Percentiles rank a stretch among this genome's conserved stretches.
These are phyloP conservation scores for Trifolium repens DNA, from an alignment of 306 rosid species.

Conservation along the genomic window DNA sequence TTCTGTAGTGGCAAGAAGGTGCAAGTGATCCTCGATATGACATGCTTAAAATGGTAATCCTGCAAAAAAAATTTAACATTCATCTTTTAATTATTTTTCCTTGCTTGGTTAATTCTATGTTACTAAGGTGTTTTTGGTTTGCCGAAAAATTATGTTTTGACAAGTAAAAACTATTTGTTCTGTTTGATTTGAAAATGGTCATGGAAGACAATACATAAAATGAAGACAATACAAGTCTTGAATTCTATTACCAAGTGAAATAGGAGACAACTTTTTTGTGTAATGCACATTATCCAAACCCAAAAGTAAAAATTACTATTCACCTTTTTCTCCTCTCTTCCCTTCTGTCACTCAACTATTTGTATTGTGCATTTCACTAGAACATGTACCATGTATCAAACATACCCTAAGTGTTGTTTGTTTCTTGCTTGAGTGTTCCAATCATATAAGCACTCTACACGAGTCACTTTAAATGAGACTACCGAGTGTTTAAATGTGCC, in stretches of 20 bases:
- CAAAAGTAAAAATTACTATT: background rate
- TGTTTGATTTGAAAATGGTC: constrained; percentile 12
- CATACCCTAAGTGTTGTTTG: background rate
- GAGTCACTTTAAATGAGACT: background rate
- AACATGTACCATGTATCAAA: constrained; percentile 2
- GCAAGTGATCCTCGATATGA: constrained; percentile 63
- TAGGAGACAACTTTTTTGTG: constrained; percentile 8
- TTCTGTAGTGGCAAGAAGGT: constrained; percentile 59
- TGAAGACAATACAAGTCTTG: background rate
- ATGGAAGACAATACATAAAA: background rate
- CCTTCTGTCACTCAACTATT: background rate
- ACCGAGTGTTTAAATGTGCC: background rate
- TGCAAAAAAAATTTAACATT: constrained; percentile 16
- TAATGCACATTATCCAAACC: constrained; percentile 1
- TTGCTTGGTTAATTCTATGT: background rate
- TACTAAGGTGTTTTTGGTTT: background rate
- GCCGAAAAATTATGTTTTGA: constrained; percentile 6
- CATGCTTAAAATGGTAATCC: constrained; percentile 79
- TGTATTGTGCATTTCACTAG: background rate
- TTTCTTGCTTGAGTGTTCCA: background rate
- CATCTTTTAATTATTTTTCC: background rate
- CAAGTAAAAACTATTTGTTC: background rate
- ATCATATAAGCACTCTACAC: background rate
- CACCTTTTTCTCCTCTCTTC: background rate
- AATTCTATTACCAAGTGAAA: constrained; percentile 14